Conservation (phyloP, 2,329 filamentous ascomycete genomes). For the Hortaea werneckii region DNA sequence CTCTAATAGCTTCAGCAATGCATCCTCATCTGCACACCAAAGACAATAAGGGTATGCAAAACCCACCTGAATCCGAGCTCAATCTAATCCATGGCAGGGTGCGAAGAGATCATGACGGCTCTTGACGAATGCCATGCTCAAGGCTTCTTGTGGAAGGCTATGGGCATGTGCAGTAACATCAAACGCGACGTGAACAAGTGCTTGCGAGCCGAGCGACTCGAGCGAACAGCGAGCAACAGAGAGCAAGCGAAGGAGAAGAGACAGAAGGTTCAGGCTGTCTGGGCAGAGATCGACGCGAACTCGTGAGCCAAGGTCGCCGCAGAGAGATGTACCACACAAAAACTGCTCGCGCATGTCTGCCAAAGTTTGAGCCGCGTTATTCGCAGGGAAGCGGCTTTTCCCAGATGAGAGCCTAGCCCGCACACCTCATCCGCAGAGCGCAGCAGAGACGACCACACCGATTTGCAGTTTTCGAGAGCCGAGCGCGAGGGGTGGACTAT, state of each 20-base stretch:
- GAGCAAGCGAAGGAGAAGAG: constrained; percentile 59
- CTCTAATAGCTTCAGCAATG: constrained; percentile 44
- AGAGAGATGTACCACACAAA: too few species aligned
- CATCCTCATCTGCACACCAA: constrained; percentile 96
- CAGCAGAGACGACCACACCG: too few species aligned
- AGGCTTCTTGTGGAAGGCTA: constrained; percentile 84
- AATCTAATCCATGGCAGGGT: constrained; percentile 47
- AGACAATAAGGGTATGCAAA: constrained; percentile 64
- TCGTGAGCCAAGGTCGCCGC: constrained; percentile 34
- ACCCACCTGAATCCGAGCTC: too few species aligned
- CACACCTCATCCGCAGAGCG: too few species aligned
- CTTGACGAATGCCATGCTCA: constrained; percentile 91
- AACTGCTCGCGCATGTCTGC: too few species aligned
- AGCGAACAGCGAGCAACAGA: constrained; percentile 68
- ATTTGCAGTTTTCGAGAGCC: too few species aligned
- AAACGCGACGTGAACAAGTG: constrained; percentile 81
- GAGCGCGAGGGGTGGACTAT: too few species aligned
- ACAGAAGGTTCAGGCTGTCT: constrained; percentile 64
- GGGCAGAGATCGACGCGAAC: constrained; percentile 67
- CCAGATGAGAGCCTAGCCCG: too few species aligned
- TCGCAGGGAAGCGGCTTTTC: too few species aligned
- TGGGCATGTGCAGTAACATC: constrained; percentile 79
- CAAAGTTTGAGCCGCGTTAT: too few species aligned
- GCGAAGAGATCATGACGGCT: constrained; percentile 84
- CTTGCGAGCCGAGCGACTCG: constrained; percentile 67